Base-by-base conservation (phyloP, 2,329 filamentous ascomycete species). In the Purpureocillium takamizusanense region DNA sequence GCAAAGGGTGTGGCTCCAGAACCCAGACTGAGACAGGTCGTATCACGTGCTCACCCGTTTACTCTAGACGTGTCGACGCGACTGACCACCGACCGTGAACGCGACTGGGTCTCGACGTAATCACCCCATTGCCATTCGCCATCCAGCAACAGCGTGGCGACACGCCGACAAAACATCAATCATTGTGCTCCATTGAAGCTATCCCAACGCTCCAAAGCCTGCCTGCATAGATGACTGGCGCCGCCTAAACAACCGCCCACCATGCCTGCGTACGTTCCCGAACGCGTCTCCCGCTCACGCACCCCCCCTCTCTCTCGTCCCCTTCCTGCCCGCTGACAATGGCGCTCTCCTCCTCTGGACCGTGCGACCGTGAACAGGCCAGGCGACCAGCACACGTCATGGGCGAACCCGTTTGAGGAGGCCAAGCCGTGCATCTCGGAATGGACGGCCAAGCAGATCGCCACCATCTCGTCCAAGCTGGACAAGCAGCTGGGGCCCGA, bases 401-500 rank as follows among this genome's bases (percentile, higher is more conserved):
- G 76, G 53, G 60, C 65, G 53, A 97, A 95, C 55, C 89, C 89
- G 7, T 98, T 92, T 60, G 81, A 86, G 58, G 83, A 90, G 49
- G 59, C 66, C 2, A 73, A 72, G 54, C 76, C 73, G 36, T 77
- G 76, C 31, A 74, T 95, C 23, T 81, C 76, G 37, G 78, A 85
- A 55, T 98, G 86, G 66, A 94, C 88, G 1, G 87, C 89, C n/a
- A 72, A 78, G 49, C 83, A 98, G 57, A 90, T 95, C 42, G 88
- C 88, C 16, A 90, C 86, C 0, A 70, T 98, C 12, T 85, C 95
- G 54, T 78, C 78, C 47, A 81, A 86, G 25, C 76, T 98, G 23
- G 86, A 97, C 56, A 94, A 89, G 56, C 89, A 95, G 56, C 77
- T 98, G 10, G 92, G 92, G 0, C 92, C 92, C 0, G 94, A 98